Base-by-base conservation (phyloP, 2,329 filamentous ascomycete genomes). In the Sporothrix variecibatus region DNA sequence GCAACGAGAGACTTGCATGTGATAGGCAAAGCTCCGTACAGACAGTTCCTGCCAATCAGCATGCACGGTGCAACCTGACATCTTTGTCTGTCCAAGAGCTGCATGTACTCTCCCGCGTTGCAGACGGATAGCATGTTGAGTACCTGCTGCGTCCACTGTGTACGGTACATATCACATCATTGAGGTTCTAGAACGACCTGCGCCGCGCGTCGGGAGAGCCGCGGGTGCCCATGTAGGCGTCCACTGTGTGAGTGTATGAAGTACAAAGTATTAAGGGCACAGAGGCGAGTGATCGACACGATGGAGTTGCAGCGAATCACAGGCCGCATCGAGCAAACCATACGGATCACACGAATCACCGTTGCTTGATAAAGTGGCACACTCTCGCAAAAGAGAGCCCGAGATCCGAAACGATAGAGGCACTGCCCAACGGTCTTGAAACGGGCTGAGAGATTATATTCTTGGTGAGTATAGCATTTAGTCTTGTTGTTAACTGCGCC, bases 331-430 rank as follows among this genome's bases (percentile, higher is more conserved):
- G 12, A 56, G 12, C 51, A n/a, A 56, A 56, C 26, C 23, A 28
- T 56, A 56, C n/a, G 26, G 4, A 56, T 28, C 23, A 56, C 51
- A 28, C 43, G 15, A 17, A 17, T 4, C 43, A 49, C 43, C 43
- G 43, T 20, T 49, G 43, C 43, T 43, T 26, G 62, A 46, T 46
- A 67, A 67, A 40, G 62, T n/a, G 31, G 5, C 31, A 5, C 62
- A 46, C 46, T 67, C 62, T 67, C 62, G 62, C 62, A 46, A 28
- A 26, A 28, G 38, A 67, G 23, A 43, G 62, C 38, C 62, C 62
- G 62, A 67, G 11, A 46, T 28, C 38, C 62, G 62, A 67, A 46
- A 67, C 62, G 38, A 28, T 15, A 6, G 23, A 20, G 38, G 38
- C 23, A 23, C 12, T 28, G 4, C 12, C n/a, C 40, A 43, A 26